A percentile compares a stretch with the other conserved stretches of the same genome.
Evolutionary conservation across 2,329 filamentous ascomycete species (phyloP).

Genomic region (Fusarium pseudocircinatum): DNA sequence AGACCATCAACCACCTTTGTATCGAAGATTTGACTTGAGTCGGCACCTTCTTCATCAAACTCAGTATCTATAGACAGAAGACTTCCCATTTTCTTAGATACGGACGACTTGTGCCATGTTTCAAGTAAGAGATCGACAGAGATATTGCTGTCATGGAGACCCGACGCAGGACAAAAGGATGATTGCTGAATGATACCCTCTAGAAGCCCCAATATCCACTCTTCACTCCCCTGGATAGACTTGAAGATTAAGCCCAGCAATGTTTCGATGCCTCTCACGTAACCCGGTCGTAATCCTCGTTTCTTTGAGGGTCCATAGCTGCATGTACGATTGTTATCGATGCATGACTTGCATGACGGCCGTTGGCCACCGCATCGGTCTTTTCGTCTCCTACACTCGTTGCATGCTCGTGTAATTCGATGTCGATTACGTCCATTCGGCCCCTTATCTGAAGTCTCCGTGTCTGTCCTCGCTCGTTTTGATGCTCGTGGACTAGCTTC

Average conservation of each 20-base stretch:
- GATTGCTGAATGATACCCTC: not conserved
- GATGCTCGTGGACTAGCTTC: not conserved
- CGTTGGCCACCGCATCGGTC: conserved; percentile 1
- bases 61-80: not conserved
- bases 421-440: not conserved
- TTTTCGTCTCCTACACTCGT: conserved; percentile 1
- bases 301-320: conserved; percentile 15
- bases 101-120: not conserved
- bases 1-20: not conserved
- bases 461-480: conserved; percentile 1
- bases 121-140: not conserved
- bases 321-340: not conserved
- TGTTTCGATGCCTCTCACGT: conserved; percentile 11
- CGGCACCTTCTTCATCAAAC: not conserved
- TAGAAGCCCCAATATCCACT: not conserved
- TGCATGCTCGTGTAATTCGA: conserved; percentile 11
- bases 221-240: not conserved
- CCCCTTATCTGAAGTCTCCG: not conserved
- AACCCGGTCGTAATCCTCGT: not conserved
- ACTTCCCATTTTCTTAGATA: not conserved
- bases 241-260: not conserved
- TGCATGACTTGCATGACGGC: not conserved
- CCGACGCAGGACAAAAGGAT: rapidly evolving
- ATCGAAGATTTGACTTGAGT: not conserved
- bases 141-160: not conserved